Percentiles rank a stretch among this genome's conserved stretches.
These are phyloP conservation scores for Vitis rupestris DNA, from an alignment of 164 flowering plant species.

Conservation along the genomic window DNA sequence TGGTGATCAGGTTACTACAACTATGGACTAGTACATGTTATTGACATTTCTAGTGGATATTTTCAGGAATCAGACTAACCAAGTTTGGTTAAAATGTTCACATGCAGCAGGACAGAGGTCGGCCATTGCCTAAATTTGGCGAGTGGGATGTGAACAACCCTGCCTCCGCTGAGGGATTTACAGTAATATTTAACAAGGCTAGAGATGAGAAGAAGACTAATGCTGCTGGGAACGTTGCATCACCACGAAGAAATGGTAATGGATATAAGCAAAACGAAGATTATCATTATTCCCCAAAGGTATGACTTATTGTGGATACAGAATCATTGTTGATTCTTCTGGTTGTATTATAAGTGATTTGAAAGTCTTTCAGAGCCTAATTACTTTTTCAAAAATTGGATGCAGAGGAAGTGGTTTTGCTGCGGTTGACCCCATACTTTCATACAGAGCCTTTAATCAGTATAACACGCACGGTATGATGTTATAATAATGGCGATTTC, in stretches of 20 bases:
- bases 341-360: background rate
- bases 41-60: no score
- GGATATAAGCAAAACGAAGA: slow-evolving; percentile 16
- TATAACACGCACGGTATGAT: no score
- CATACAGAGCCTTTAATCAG: background rate
- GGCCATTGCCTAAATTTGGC: slow-evolving; percentile 73
- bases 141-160: slow-evolving; percentile 87
- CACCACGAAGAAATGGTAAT: slow-evolving; percentile 25
- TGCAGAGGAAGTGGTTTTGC: slow-evolving; percentile 60
- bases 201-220: slow-evolving; percentile 72
- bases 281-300: slow-evolving; percentile 21
- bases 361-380: background rate
- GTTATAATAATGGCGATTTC: no score
- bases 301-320: slow-evolving; percentile 2
- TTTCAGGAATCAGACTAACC: no score
- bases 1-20: no score
- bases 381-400: slow-evolving; percentile 4
- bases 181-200: slow-evolving; percentile 76
- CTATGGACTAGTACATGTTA: no score
- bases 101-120: slow-evolving; percentile 46
- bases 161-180: slow-evolving; percentile 69
- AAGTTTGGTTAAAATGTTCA: background rate
- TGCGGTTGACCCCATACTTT: slow-evolving; percentile 23
- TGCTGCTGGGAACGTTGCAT: slow-evolving; percentile 19
- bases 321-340: background rate